Evolutionary conservation across 2,329 filamentous ascomycete genomes (phyloP).

Genomic region (Byssothecium circinans): DNA sequence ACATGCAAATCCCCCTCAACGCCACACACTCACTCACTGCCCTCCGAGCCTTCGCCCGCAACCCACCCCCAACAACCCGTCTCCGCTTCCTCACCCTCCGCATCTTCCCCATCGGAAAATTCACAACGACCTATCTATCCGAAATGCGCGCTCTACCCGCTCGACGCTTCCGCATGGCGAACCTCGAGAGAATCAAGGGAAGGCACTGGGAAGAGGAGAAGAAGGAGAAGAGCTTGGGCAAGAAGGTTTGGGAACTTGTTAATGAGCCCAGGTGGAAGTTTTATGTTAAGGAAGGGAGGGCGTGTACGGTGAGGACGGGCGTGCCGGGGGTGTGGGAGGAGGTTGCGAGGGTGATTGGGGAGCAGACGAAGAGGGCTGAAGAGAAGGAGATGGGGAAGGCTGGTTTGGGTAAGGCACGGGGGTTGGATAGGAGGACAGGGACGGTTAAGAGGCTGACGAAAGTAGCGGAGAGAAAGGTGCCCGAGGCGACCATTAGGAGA

Average conservation of each 20-base stretch:
- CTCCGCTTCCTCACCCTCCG: conserved; percentile 42
- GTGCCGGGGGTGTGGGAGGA: conserved; percentile 42
- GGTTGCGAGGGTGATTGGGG: conserved; percentile 31
- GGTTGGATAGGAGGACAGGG: background rate
- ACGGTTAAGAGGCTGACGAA: background rate
- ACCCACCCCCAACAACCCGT: conserved; percentile 22
- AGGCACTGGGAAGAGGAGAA: conserved; percentile 22
- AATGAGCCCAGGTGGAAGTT: conserved; percentile 39
- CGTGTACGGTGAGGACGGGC: conserved; percentile 33
- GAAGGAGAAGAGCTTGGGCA: conserved; percentile 20
- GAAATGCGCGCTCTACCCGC: conserved; percentile 38
- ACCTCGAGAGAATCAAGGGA: conserved; percentile 34
- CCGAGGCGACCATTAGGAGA: conserved; percentile 24
- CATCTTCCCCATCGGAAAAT: conserved; percentile 35
- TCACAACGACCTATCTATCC: conserved; percentile 29
- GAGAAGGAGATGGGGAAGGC: conserved; percentile 2
- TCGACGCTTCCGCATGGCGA: conserved; percentile 32
- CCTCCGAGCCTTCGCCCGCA: conserved; percentile 30
- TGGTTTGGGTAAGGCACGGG: background rate
- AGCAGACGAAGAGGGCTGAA: conserved; percentile 20
- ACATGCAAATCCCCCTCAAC: conserved; percentile 34
- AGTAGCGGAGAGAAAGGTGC: conserved; percentile 1
- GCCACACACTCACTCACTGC: conserved; percentile 28
- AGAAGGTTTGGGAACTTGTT: conserved; percentile 23
- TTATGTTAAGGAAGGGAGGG: conserved; percentile 38